Percentiles rank a stretch among this genome's conserved stretches.
Evolutionary conservation across 2,329 filamentous ascomycete species (phyloP).

Genomic region (Arthrobotrys musiformis): DNA sequence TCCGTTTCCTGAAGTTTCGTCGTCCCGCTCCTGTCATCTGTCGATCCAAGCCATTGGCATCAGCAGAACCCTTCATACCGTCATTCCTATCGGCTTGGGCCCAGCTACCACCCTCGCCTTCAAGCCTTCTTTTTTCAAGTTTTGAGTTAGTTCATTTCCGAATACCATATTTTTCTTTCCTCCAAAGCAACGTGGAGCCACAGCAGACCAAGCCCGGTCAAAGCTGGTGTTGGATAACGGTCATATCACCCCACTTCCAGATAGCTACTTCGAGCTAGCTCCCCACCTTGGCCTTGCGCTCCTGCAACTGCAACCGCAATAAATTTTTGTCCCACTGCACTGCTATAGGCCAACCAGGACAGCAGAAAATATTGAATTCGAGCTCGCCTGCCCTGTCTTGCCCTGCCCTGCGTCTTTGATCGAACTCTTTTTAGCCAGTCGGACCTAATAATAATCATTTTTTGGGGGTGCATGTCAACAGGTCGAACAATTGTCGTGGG

Average conservation of each 20-base stretch:
- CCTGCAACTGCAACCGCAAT: slow-evolving; percentile 30
- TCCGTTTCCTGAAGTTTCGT: background rate
- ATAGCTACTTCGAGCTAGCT: slow-evolving; percentile 48
- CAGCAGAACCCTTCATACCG: slow-evolving; percentile 5
- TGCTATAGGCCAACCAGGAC: slow-evolving; percentile 26
- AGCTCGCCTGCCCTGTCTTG: slow-evolving; percentile 45
- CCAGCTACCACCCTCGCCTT: slow-evolving; percentile 8
- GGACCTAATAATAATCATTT: slow-evolving; percentile 20
- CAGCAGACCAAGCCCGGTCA: background rate
- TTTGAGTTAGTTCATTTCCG: slow-evolving; percentile 3
- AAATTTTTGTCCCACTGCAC: background rate
- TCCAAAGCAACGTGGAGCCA: slow-evolving; percentile 47
- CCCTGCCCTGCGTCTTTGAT: slow-evolving; percentile 43
- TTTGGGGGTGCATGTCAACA: slow-evolving; percentile 12
- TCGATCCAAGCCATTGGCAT: slow-evolving; percentile 44
- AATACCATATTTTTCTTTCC: slow-evolving; percentile 14
- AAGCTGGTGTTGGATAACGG: slow-evolving; percentile 47
- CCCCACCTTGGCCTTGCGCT: slow-evolving; percentile 35
- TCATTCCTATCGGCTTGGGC: slow-evolving; percentile 1
- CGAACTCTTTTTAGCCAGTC: background rate
- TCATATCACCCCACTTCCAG: slow-evolving; percentile 46
- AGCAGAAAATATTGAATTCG: slow-evolving; percentile 1
- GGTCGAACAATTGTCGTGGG: slow-evolving; percentile 7
- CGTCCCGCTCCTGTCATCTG: background rate
- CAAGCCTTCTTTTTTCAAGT: slow-evolving; percentile 4